A percentile compares a stretch with the other conserved stretches of the same genome.
These are phyloP conservation scores for Lichtheimia ramosa DNA, from an alignment of 371 early-diverging fungal species.

Conservation along the genomic window DNA sequence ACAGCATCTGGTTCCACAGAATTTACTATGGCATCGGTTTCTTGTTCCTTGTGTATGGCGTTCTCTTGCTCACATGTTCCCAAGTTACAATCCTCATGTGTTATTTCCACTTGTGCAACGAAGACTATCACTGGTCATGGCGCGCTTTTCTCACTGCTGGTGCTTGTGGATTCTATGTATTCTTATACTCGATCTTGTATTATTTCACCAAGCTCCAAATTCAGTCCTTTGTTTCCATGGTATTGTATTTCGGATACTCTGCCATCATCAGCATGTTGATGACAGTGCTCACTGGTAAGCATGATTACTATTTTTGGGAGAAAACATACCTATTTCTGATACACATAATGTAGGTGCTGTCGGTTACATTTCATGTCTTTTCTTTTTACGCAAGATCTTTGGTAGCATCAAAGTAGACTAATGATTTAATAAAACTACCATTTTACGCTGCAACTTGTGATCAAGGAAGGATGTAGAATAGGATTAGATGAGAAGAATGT, in stretches of 20 bases:
- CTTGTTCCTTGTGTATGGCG: conserved; percentile 76
- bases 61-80: conserved; percentile 80
- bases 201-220: conserved; percentile 74
- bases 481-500: no score
- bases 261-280: conserved; percentile 74
- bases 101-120: conserved; percentile 89
- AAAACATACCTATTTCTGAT: neutral
- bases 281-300: conserved; percentile 69
- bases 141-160: conserved; percentile 88
- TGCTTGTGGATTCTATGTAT: conserved; percentile 87
- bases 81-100: conserved; percentile 85
- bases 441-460: neutral
- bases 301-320: neutral
- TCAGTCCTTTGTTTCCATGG: conserved; percentile 68
- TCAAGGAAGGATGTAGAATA: no score
- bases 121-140: conserved; percentile 97
- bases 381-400: conserved; percentile 82
- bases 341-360: conserved; percentile 56
- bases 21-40: conserved; percentile 92
- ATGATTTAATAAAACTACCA: neutral
- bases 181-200: conserved; percentile 80
- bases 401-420: conserved; percentile 83
- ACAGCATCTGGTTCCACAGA: conserved; percentile 85
- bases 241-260: conserved; percentile 93
- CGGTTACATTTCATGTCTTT: conserved; percentile 75